A percentile compares a stretch with the other conserved stretches of the same genome.
phyloP scores from a whole-genome alignment of 257 asterid genomes.

The Penstemon davidsonii region DNA sequence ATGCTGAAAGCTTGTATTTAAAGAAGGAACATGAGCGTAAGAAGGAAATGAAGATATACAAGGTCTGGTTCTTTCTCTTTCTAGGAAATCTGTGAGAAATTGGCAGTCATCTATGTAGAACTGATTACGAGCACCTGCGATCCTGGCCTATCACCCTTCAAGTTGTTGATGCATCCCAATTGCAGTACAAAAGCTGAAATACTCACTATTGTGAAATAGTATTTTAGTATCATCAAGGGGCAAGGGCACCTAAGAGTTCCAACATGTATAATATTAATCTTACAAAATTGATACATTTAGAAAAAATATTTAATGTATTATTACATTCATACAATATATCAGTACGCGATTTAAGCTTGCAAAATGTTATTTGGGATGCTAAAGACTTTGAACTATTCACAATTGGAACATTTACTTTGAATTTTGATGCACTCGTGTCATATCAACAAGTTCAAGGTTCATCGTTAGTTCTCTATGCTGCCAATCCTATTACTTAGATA shows the following conservation, averaged over 20 bases:
- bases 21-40: constrained; percentile 60
- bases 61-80: constrained; percentile 51
- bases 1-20: constrained; percentile 61
- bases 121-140: constrained; percentile 15
- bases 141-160: constrained; percentile 2
- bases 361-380: constrained; percentile 4
- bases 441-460: constrained; percentile 20
- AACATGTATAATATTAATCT: constrained; percentile 14
- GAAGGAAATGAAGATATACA: constrained; percentile 64
- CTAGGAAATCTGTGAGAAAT: constrained; percentile 6
- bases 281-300: not conserved
- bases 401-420: constrained; percentile 8
- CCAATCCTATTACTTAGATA: constrained; percentile 1
- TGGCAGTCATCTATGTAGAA: constrained; percentile 1
- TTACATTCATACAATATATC: not conserved
- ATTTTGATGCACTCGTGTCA: constrained; percentile 10
- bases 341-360: constrained; percentile 5
- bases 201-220: not conserved
- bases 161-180: constrained; percentile 15
- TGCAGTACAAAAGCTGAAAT: constrained; percentile 16
- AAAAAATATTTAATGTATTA: not conserved
- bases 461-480: constrained; percentile 2
- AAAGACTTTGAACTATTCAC: constrained; percentile 19
- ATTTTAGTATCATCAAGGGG: not conserved
- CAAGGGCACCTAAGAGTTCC: constrained; percentile 12